Evolutionary conservation across 2,329 filamentous ascomycete species (phyloP), one percentile per base, ranked within the genome.

Genomic region (Colletotrichum sublineola): DNA sequence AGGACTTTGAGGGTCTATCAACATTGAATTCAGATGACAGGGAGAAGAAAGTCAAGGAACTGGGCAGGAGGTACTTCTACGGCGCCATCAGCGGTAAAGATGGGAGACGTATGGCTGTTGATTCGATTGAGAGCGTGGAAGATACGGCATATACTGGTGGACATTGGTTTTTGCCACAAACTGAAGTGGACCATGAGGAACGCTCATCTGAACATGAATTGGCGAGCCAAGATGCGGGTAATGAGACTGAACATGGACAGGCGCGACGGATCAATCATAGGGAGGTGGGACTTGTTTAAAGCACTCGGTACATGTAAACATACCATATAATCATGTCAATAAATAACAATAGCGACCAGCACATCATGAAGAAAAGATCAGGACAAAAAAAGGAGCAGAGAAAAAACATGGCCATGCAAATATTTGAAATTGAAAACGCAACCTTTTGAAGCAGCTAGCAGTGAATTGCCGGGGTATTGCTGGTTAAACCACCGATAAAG

Each of bases 41-140:
- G 36, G 66, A 44, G 38, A 65, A 40, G 53, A 72, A 48, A 14
- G 52, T 76, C 3, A 61, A 44, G 18, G 69, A 75, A 9, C 52
- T 71, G 1, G 74, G 74, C 1, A 65, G 72, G 36, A 56, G 74
- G n/a, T 75, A 73, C 50, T 75, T 74, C 12, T 75, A 75, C 7
- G 71, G 74, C 4, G 89, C 48, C 11, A 3, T 72, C 5, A 62
- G 55, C 2, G 71, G 67, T 0, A 56, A 12, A 2, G 9, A 46
- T 3, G 71, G 71, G 0, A 67, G 53, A 38, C 63, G 67, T 8
- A 71, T 71, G 67, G 71, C 67, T 11, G 71, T 73, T 2, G 71
- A 73, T 8, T 73, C 71, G 1, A 56, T 66, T 0, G 67, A 70
- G 50, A 62, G 71, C 5, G 58, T 73, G 5, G 71, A 71, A 36